These are phyloP conservation scores for Picea glauca DNA, from an alignment of 75 land plant genomes.

Conservation along the genomic window DNA sequence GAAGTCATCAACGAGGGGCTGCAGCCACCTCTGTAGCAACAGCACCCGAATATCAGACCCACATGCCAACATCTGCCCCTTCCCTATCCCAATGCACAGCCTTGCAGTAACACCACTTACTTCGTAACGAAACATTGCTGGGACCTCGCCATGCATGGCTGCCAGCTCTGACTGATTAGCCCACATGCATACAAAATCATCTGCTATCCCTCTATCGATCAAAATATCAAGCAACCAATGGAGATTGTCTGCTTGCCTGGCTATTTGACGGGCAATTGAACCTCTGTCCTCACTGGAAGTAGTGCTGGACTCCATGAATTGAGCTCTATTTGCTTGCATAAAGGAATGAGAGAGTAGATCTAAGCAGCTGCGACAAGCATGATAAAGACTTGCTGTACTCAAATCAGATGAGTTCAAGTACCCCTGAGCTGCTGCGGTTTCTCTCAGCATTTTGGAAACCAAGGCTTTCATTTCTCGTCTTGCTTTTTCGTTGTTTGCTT, in stretches of 20 bases:
- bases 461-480: conserved; percentile 76
- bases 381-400: conserved; percentile 48
- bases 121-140: conserved; percentile 54
- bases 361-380: conserved; percentile 54
- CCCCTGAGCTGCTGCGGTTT: conserved; percentile 25
- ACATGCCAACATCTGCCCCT: conserved; percentile 66
- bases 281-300: conserved; percentile 30
- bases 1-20: conserved; percentile 71
- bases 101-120: conserved; percentile 80
- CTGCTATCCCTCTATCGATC: conserved; percentile 48
- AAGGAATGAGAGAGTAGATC: conserved; percentile 44
- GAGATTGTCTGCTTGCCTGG: conserved; percentile 75
- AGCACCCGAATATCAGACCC: conserved; percentile 49
- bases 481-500: conserved; percentile 68
- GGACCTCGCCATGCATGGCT: conserved; percentile 43
- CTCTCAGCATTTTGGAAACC: conserved; percentile 61
- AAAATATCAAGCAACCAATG: conserved; percentile 78
- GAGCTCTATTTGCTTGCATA: conserved; percentile 36
- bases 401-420: conserved; percentile 29
- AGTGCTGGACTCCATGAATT: conserved; percentile 14
- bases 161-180: conserved; percentile 66
- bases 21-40: conserved; percentile 64
- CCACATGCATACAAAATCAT: conserved; percentile 64
- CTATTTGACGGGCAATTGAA: conserved; percentile 32
- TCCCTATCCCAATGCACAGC: conserved; percentile 81